These are phyloP conservation scores for Skeletonema costatum DNA, from an alignment of 108 stramenopile species.

Conservation along the genomic window DNA sequence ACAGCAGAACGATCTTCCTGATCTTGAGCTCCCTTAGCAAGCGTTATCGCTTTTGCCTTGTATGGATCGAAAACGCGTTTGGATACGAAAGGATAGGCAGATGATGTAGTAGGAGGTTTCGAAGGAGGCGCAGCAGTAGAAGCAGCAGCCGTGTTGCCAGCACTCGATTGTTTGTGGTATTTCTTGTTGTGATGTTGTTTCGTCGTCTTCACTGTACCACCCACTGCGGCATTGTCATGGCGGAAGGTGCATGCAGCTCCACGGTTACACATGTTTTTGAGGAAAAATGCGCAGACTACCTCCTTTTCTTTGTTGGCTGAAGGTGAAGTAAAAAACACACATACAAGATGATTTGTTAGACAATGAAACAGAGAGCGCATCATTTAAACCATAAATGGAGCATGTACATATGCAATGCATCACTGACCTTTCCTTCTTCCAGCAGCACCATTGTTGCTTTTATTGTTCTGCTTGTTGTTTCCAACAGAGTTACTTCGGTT, in stretches of 20 bases:
- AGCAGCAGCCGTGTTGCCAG: background rate
- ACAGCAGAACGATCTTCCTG: constrained; percentile 36
- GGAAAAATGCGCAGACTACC: constrained; percentile 63
- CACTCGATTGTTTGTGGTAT: background rate
- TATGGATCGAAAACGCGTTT: constrained; percentile 41
- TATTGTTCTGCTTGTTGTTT: background rate
- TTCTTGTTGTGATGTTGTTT: background rate
- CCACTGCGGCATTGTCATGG: constrained; percentile 46
- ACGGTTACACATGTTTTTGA: constrained; percentile 68
- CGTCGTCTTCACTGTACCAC: constrained; percentile 1
- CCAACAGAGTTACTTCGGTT: constrained; percentile 1
- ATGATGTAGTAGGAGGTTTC: background rate
- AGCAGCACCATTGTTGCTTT: background rate
- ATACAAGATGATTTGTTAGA: background rate
- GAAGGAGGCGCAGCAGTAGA: background rate
- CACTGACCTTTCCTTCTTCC: background rate
- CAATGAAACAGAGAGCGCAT: background rate
- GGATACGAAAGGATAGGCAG: constrained; percentile 1
- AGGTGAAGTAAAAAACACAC: background rate
- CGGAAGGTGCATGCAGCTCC: constrained; percentile 70
- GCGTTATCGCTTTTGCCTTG: constrained; percentile 43
- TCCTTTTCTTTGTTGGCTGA: constrained; percentile 20
- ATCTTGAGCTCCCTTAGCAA: constrained; percentile 46
- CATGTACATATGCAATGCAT: background rate
- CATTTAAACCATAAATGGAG: background rate